Base-by-base conservation (phyloP, 1,139 yeast genomes). In the Pichia norvegensis region DNA sequence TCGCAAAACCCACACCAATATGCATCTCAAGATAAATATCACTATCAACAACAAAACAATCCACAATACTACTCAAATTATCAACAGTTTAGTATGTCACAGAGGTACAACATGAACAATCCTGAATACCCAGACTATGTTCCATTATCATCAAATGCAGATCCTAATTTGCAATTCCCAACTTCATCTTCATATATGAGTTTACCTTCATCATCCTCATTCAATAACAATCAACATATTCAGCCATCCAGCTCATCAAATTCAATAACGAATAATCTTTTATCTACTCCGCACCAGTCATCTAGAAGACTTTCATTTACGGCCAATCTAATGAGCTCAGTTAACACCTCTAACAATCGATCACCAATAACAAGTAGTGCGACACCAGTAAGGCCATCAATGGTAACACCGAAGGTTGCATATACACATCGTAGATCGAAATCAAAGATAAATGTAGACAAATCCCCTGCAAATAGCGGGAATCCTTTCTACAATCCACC, bases 401-500 rank as follows among this genome's bases (percentile, higher is more conserved):
- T 54, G 14, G 48, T 54, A 8, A 58, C 62, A 2, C 61, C 62
- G 17, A 50, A 56, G 35, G 33, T 42, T 4, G 25, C 38, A 9
- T 40, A 23, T 36, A 35, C 48, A 5, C 77, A 68, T 51, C 58
- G 64, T 38, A 61, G 74, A 46, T 64, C 72, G 33, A 61, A 70
- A 39, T 67, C 73, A 4, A 60, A 64, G 38, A 54, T 67, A 27
- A 58, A 67, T 5, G 65, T 47, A 20, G 61, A 57, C 13, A 56
- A 55, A 42, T 58, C 63, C 11, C 64, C 64, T 11, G 49, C 56
- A n/a, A 55, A 55, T 39, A 31, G 20, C 10, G 62, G 63, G 40
- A 71, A 73, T 51, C 77, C 78, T n/a, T 72, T 73, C 53, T 70
- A 68, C 54, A 72, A 74, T 3, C 73, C 77, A 2, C 66, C 69